A percentile compares a stretch with the other conserved stretches of the same genome.
These are phyloP conservation scores for Blastobotrys proliferans DNA, from an alignment of 1,139 yeast genomes.

Conservation along the genomic window DNA sequence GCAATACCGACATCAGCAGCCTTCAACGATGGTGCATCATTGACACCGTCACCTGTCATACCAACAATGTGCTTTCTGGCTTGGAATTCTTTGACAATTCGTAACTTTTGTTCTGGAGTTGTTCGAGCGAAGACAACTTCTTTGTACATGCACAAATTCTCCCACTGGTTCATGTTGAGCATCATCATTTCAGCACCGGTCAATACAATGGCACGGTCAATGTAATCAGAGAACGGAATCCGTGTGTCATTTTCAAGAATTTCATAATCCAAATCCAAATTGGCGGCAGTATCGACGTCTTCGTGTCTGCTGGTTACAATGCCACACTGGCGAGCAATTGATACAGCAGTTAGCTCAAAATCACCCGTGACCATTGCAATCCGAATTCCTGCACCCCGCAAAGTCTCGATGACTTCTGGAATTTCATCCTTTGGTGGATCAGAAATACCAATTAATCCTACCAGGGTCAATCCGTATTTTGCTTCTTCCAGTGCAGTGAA, in stretches of 20 bases:
- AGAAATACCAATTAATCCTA: constrained; percentile 47
- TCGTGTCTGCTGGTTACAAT: constrained; percentile 38
- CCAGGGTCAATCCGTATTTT: constrained; percentile 29
- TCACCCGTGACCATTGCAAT: constrained; percentile 55
- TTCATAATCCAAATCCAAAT: not conserved
- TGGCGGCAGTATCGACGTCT: not conserved
- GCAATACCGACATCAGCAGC: constrained; percentile 54
- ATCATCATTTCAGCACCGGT: not conserved
- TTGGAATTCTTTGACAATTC: constrained; percentile 48
- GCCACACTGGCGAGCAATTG: constrained; percentile 45
- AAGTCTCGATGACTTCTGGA: constrained; percentile 38
- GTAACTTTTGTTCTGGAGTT: constrained; percentile 51
- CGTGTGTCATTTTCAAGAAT: not conserved
- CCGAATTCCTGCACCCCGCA: constrained; percentile 48
- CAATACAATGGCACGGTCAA: constrained; percentile 30
- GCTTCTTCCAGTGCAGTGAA: constrained; percentile 40
- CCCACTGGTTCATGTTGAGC: constrained; percentile 41
- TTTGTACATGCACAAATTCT: constrained; percentile 36
- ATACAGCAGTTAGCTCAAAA: constrained; percentile 49
- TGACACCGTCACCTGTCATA: constrained; percentile 54
- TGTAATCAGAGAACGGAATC: not conserved
- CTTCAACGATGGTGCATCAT: constrained; percentile 50
- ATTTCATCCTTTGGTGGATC: constrained; percentile 51
- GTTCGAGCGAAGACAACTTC: constrained; percentile 52
- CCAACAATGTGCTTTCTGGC: constrained; percentile 44